These are phyloP conservation scores for Torulaspora delbrueckii DNA, from an alignment of 805 yeast species.

Conservation along the genomic window DNA sequence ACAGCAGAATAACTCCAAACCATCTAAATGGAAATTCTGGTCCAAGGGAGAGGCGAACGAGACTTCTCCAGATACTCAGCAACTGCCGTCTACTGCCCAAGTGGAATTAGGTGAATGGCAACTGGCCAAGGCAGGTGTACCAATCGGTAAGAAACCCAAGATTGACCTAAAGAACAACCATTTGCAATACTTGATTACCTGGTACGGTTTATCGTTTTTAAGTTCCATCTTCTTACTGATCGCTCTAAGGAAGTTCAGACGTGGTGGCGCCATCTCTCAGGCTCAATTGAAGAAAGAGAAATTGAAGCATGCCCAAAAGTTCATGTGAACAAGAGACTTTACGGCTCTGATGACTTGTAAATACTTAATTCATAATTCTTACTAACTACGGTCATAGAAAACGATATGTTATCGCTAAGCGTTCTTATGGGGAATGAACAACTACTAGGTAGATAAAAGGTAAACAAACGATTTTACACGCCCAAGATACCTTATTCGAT, in stretches of 20 bases:
- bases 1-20: not conserved
- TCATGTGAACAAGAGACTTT: slow-evolving; percentile 25
- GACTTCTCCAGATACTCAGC: not conserved
- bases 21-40: slow-evolving; percentile 34
- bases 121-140: slow-evolving; percentile 78
- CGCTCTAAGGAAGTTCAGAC: slow-evolving; percentile 42
- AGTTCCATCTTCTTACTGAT: slow-evolving; percentile 62
- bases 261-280: slow-evolving; percentile 30
- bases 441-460: not conserved
- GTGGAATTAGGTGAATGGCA: slow-evolving; percentile 51
- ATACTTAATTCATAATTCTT: not conserved
- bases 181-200: slow-evolving; percentile 84
- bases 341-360: slow-evolving; percentile 1
- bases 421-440: not conserved
- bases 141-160: slow-evolving; percentile 78
- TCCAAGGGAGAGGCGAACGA: not conserved
- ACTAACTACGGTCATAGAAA: not conserved
- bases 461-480: not conserved
- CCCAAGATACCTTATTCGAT: not conserved
- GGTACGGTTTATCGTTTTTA: slow-evolving; percentile 83
- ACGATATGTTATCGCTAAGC: not conserved
- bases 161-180: slow-evolving; percentile 85
- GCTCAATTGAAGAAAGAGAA: slow-evolving; percentile 39
- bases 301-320: slow-evolving; percentile 45
- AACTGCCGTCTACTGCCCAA: slow-evolving; percentile 2